Conservation (phyloP, 371 early-diverging fungal species). For the Blyttiomyces sp. region DNA sequence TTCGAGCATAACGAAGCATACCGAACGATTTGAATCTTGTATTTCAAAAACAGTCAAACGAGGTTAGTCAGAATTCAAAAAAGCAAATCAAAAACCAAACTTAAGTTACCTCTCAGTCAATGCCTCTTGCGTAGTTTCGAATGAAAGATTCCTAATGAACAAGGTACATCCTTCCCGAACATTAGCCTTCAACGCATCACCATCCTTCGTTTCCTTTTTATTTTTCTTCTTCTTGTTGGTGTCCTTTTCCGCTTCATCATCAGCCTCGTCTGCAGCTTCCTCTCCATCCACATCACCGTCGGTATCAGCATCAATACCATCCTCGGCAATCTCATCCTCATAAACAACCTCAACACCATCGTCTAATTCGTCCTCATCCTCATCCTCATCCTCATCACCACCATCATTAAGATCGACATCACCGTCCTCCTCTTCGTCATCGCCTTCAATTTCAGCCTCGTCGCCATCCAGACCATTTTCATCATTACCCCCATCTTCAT, state of each 20-base stretch:
- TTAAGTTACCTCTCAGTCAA: conserved; percentile 55
- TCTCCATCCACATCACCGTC: conserved; percentile 10
- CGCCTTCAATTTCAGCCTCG: conserved; percentile 21
- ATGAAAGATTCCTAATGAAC: conserved; percentile 88
- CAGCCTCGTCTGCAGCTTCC: conserved; percentile 36
- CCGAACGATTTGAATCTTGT: conserved; percentile 61
- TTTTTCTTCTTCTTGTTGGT: conserved; percentile 29
- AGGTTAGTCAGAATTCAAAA: neutral
- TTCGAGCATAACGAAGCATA: conserved; percentile 72
- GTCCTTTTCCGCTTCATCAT: conserved; percentile 21
- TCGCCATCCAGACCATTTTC: conserved; percentile 42
- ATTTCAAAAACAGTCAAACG: neutral
- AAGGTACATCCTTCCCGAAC: conserved; percentile 72
- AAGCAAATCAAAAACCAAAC: neutral
- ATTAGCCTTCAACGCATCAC: conserved; percentile 5
- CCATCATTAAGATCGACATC: conserved; percentile 16
- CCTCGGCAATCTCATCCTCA: conserved; percentile 20
- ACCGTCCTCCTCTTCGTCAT: conserved; percentile 11
- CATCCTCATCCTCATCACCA: conserved; percentile 26
- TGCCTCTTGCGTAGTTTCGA: conserved; percentile 82
- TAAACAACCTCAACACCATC: conserved; percentile 4
- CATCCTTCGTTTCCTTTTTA: conserved; percentile 24
- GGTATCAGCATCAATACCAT: conserved; percentile 24
- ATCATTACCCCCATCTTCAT: conserved; percentile 19
- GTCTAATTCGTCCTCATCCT: conserved; percentile 26